Evolutionary conservation across 2,329 filamentous ascomycete species (phyloP).

Genomic region (Penicillium crustosum): DNA sequence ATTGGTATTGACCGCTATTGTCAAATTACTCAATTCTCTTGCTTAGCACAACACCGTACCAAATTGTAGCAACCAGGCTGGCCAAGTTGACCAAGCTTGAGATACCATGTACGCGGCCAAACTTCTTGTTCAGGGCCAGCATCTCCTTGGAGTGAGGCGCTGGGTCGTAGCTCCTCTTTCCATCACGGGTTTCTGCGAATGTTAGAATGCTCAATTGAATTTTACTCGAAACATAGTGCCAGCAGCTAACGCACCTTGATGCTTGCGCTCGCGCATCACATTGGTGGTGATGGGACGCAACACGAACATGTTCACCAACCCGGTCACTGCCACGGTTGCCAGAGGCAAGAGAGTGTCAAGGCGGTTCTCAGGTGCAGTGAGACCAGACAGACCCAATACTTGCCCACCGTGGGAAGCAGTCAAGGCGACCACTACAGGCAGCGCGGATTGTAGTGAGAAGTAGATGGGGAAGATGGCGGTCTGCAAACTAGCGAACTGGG

Average conservation of each 20-base stretch:
- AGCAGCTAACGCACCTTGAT: conserved; percentile 64
- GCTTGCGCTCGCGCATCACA: conserved; percentile 71
- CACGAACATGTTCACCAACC: conserved; percentile 67
- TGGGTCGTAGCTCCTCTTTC: conserved; percentile 79
- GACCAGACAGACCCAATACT: conserved; percentile 32
- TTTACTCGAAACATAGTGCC: background rate
- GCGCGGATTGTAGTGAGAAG: conserved; percentile 76
- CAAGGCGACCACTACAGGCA: conserved; percentile 71
- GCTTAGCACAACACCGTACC: conserved; percentile 75
- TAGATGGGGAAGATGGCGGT: conserved; percentile 76
- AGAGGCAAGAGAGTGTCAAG: conserved; percentile 68
- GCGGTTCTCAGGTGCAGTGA: conserved; percentile 57
- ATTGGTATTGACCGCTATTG: background rate
- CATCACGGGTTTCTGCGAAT: conserved; percentile 74
- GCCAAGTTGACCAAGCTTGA: conserved; percentile 77
- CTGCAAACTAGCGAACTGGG: conserved; percentile 80
- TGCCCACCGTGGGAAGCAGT: conserved; percentile 69
- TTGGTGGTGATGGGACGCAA: conserved; percentile 74
- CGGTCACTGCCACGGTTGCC: conserved; percentile 67
- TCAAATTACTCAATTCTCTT: conserved; percentile 50
- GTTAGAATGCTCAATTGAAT: conserved; percentile 8
- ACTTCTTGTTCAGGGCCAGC: conserved; percentile 73
- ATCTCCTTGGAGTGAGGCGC: conserved; percentile 83
- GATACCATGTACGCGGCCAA: conserved; percentile 75
- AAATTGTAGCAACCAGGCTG: conserved; percentile 67